phyloP scores from a whole-genome alignment of 345 rosid genomes.

The Arabidopsis thaliana region TAIR10.1 NC_003070.9:12390501-12391000 shows the following conservation, averaged over 20 bases:
- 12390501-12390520: background rate
- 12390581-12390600: background rate
- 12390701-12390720: no score
- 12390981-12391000: conserved; percentile 8
- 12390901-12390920: background rate
- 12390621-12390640: background rate
- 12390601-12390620: background rate
- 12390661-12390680: background rate
- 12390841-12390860: background rate
- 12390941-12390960: conserved; percentile 3
- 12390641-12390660: conserved; percentile 1
- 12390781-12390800: conserved; percentile 6
- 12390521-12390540: background rate
- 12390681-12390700: conserved; percentile 7
- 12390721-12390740: no score
- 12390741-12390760: no score
- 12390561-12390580: background rate
- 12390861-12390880: background rate
- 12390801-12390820: background rate
- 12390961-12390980: background rate
- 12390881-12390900: background rate
- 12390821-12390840: conserved; percentile 30
- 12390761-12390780: background rate
- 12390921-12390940: background rate
- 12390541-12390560: background rate